phyloP scores from a whole-genome alignment of 2,329 filamentous ascomycete genomes.

The Colletotrichum sp. region DNA sequence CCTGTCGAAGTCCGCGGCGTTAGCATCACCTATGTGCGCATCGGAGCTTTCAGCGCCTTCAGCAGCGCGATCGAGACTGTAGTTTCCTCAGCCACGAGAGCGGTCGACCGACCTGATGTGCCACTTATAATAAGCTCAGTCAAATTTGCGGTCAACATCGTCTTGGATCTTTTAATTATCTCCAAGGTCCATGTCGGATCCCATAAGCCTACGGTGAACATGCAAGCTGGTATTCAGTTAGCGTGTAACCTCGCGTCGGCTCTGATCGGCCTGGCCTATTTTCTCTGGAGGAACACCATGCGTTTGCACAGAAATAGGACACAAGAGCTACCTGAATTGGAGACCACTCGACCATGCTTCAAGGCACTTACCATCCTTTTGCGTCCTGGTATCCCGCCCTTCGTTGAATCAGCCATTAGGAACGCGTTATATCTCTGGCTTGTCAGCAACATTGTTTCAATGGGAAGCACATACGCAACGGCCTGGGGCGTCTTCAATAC shows the following conservation, averaged over 20 bases:
- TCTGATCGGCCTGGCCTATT: constrained; percentile 63
- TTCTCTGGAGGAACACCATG: constrained; percentile 49
- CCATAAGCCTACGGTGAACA: constrained; percentile 62
- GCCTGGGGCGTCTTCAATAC: constrained; percentile 78
- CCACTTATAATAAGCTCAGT: constrained; percentile 68
- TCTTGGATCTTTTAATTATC: constrained; percentile 70
- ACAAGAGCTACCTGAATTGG: background rate
- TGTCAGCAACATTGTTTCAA: constrained; percentile 65
- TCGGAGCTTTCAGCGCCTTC: constrained; percentile 67
- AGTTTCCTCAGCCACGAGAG: constrained; percentile 64
- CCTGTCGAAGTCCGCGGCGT: constrained; percentile 60
- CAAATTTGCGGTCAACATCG: constrained; percentile 71
- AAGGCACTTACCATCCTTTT: constrained; percentile 54
- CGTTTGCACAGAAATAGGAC: constrained; percentile 12
- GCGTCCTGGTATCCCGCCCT: constrained; percentile 63
- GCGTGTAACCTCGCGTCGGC: constrained; percentile 64
- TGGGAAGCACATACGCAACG: constrained; percentile 70
- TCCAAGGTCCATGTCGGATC: constrained; percentile 66
- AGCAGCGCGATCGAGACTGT: constrained; percentile 68
- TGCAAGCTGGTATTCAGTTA: constrained; percentile 68
- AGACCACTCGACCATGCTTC: constrained; percentile 41
- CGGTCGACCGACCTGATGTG: constrained; percentile 73
- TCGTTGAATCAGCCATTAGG: constrained; percentile 68
- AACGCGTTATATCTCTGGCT: constrained; percentile 77
- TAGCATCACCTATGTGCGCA: constrained; percentile 69